Evolutionary conservation across 176 grass and related monocot species (phyloP).

Genomic region (bread wheat (Triticum aestivum)): DNA sequence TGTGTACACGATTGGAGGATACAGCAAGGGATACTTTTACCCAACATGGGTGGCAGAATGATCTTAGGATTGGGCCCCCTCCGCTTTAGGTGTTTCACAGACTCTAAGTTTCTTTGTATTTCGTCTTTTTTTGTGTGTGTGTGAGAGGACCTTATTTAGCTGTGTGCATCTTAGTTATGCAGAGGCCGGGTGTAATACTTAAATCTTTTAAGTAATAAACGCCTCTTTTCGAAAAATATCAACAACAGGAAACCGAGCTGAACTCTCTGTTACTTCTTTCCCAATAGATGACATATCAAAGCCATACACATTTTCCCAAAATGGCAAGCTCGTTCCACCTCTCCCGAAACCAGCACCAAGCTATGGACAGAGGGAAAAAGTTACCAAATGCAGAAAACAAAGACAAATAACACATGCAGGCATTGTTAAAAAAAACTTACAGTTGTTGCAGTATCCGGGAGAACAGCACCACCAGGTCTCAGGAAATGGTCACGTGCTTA

Average conservation of each 20-base stretch:
- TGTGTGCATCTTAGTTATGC: too few relatives aligned
- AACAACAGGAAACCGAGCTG: conserved; percentile 62
- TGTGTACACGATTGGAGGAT: too few relatives aligned
- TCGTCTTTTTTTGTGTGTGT: too few relatives aligned
- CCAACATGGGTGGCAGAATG: too few relatives aligned
- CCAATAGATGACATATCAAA: conserved; percentile 94
- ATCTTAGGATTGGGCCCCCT: too few relatives aligned
- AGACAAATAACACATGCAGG: conserved; percentile 17
- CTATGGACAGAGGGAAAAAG: conserved; percentile 34
- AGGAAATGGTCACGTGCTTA: conserved; percentile 85
- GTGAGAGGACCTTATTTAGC: too few relatives aligned
- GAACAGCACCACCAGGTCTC: conserved; percentile 84
- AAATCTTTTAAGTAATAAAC: too few relatives aligned
- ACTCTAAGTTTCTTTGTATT: too few relatives aligned
- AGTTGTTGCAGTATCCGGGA: conserved; percentile 84
- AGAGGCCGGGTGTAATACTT: too few relatives aligned
- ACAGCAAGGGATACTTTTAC: too few relatives aligned
- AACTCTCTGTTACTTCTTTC: conserved; percentile 65
- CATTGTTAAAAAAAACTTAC: conserved; percentile 44
- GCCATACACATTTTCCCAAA: conserved; percentile 96
- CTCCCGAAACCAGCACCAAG: conserved; percentile 90
- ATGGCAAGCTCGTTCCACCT: conserved; percentile 81
- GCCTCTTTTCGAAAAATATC: not conserved
- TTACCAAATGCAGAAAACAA: too few relatives aligned
- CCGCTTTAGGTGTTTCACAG: too few relatives aligned